Conservation (phyloP, 1,284 basidiomycete species). For the Austroboletus rostrupii region DNA sequence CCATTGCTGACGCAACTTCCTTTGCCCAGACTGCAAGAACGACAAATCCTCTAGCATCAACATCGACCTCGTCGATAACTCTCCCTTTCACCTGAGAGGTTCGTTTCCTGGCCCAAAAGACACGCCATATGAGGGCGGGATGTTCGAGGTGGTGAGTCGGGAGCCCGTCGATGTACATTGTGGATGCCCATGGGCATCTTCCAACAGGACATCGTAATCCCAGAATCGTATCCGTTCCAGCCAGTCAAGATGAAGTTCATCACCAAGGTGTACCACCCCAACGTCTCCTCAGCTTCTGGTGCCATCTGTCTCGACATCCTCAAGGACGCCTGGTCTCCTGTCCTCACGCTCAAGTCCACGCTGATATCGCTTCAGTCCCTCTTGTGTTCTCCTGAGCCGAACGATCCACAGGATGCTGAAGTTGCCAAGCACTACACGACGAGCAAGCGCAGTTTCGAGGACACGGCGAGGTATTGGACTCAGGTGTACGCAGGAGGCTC, state of each 20-base stretch:
- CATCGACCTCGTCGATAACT: slow-evolving; percentile 84
- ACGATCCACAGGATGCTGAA: slow-evolving; percentile 97
- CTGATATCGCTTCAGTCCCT: slow-evolving; percentile 94
- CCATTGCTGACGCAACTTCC: slow-evolving; percentile 1
- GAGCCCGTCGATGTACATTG: slow-evolving; percentile 6
- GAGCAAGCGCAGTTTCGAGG: slow-evolving; percentile 83
- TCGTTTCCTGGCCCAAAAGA: slow-evolving; percentile 90
- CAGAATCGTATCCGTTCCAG: slow-evolving; percentile 93
- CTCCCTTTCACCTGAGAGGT: slow-evolving; percentile 85
- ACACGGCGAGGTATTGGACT: slow-evolving; percentile 94
- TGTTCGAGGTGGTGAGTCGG: slow-evolving; percentile 84
- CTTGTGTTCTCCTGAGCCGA: slow-evolving; percentile 94
- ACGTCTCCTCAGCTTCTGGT: slow-evolving; percentile 91
- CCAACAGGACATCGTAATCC: slow-evolving; percentile 87
- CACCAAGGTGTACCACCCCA: slow-evolving; percentile 97
- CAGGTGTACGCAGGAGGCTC: slow-evolving; percentile 82
- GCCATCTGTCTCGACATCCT: slow-evolving; percentile 88
- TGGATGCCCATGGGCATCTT: neutral
- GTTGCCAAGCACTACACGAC: slow-evolving; percentile 96
- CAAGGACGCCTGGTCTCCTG: slow-evolving; percentile 90
- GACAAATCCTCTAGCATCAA: slow-evolving; percentile 84
- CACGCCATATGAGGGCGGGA: slow-evolving; percentile 92
- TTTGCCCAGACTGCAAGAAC: slow-evolving; percentile 78
- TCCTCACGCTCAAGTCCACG: slow-evolving; percentile 94
- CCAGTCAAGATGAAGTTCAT: slow-evolving; percentile 99